These are phyloP conservation scores for Pilatotrama ljubarskyi DNA, from an alignment of 768 basidiomycete genomes.

Conservation along the genomic window DNA sequence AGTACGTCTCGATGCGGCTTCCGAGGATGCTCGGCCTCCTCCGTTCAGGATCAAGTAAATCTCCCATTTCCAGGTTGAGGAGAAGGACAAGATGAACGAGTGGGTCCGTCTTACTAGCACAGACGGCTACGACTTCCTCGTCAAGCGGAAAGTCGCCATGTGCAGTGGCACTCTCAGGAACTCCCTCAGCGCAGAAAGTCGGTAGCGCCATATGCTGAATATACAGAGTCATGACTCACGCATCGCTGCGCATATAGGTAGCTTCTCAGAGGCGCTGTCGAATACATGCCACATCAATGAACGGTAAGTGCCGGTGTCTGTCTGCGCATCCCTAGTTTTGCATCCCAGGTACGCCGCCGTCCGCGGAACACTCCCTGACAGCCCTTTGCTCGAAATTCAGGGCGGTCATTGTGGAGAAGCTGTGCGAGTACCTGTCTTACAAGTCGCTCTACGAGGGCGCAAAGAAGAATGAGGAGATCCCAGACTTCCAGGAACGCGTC, in stretches of 20 bases:
- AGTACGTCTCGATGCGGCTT: conserved; percentile 2
- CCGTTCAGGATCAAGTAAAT: neutral
- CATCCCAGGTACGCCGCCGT: neutral
- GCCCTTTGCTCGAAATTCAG: conserved; percentile 26
- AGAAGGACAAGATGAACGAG: conserved; percentile 38
- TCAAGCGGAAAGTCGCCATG: conserved; percentile 72
- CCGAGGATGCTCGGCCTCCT: conserved; percentile 1
- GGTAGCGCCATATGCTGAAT: conserved; percentile 25
- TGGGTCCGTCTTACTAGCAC: conserved; percentile 79
- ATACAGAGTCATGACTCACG: conserved; percentile 5
- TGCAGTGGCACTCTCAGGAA: conserved; percentile 80
- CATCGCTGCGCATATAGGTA: conserved; percentile 43
- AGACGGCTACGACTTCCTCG: conserved; percentile 82
- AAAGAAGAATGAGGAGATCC: conserved; percentile 77
- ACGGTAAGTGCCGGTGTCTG: conserved; percentile 47
- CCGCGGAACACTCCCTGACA: neutral
- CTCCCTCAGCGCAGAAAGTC: conserved; percentile 76
- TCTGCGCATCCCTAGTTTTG: neutral
- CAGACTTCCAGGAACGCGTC: conserved; percentile 83
- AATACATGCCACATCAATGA: conserved; percentile 70
- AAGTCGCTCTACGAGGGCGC: conserved; percentile 76
- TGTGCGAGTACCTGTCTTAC: conserved; percentile 88
- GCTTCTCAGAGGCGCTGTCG: conserved; percentile 72
- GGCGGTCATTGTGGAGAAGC: conserved; percentile 76
- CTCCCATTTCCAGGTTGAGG: neutral